Evolutionary conservation across 345 rosid genomes (phyloP), one percentile per base, ranked within the genome.

Genomic region (Eucalyptus lansdowneana): DNA sequence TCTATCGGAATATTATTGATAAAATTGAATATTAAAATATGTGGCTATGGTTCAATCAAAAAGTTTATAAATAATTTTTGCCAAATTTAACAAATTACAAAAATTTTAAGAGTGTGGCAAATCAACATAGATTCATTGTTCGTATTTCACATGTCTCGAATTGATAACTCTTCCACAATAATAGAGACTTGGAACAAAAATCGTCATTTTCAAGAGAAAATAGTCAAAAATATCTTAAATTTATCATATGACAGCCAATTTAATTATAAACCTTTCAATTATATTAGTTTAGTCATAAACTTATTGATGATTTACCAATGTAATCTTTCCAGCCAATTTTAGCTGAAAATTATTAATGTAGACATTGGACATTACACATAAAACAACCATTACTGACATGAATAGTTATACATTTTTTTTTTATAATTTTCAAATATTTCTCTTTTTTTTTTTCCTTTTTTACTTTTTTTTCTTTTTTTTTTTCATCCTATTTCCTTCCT

Each of bases 291-390:
- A 56, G 14, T 56, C 29, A 56, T 56, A 5, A 56, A 56, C 14
- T 3, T 56, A 24, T 56, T 56, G 29, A 1, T 0, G 1, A 56
- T 56, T 56, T 56, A 1, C 3, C 2, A 24, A 56, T 56, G 1
- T 24, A 56, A 12, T 56, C 2, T 25, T 56, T 56, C 13, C 2
- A 9, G 3, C 6, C 6, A 56, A 56, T 56, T 21, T 56, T 56
- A 56, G 6, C 6, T 25, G 0, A 56, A 56, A 56, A 24, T 56
- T 56, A 9, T 25, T 56, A 56, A 24, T 22, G 62, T 56, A 24
- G 13, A 56, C 3, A 11, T 0, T 56, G 13, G 27, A 22, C 29
- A 25, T 56, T 22, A 22, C 29, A 56, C 29, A 9, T 56, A 56
- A 25, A 24, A 56, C 62, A 4, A 56, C 13, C 13, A 24, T 22